A percentile compares a stretch with the other conserved stretches of the same genome.
Evolutionary conservation across 2,329 filamentous ascomycete genomes (phyloP).

Genomic region (Paecilomyces sp.): DNA sequence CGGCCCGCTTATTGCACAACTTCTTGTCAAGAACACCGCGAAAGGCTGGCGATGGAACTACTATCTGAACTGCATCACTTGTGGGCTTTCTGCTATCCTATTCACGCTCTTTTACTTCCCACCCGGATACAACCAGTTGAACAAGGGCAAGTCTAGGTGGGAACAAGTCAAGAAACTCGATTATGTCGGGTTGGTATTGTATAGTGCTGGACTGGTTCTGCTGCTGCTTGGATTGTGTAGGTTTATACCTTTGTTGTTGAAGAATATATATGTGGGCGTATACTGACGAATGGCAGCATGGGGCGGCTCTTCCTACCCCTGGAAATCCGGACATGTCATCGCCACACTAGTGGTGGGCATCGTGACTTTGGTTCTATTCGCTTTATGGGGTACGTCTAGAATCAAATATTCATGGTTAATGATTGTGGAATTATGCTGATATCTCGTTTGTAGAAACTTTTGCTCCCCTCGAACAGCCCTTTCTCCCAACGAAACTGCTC

Average conservation of each 20-base stretch:
- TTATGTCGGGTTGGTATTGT: constrained; percentile 39
- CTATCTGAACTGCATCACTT: constrained; percentile 42
- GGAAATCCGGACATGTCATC: constrained; percentile 34
- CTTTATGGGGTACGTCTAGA: constrained; percentile 25
- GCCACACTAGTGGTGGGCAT: constrained; percentile 33
- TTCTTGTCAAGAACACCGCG: constrained; percentile 36
- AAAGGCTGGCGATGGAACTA: constrained; percentile 45
- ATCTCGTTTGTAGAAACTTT: constrained; percentile 24
- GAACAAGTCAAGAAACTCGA: constrained; percentile 40
- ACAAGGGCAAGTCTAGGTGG: constrained; percentile 20
- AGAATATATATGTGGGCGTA: background rate
- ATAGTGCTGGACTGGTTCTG: constrained; percentile 33
- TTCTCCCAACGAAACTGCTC: constrained; percentile 41
- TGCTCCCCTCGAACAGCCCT: constrained; percentile 28
- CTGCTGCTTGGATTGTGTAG: constrained; percentile 38
- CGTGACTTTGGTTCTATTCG: constrained; percentile 26
- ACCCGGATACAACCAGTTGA: constrained; percentile 39
- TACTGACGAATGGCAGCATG: constrained; percentile 10
- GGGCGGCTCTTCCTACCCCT: constrained; percentile 38
- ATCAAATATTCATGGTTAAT: background rate
- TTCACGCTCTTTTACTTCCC: constrained; percentile 43
- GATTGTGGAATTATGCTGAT: background rate
- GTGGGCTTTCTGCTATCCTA: constrained; percentile 31
- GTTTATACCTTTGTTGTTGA: background rate
- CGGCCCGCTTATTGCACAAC: constrained; percentile 42